phyloP scores from a whole-genome alignment of 805 yeast genomes.

The Candida ascalaphidarum region DNA sequence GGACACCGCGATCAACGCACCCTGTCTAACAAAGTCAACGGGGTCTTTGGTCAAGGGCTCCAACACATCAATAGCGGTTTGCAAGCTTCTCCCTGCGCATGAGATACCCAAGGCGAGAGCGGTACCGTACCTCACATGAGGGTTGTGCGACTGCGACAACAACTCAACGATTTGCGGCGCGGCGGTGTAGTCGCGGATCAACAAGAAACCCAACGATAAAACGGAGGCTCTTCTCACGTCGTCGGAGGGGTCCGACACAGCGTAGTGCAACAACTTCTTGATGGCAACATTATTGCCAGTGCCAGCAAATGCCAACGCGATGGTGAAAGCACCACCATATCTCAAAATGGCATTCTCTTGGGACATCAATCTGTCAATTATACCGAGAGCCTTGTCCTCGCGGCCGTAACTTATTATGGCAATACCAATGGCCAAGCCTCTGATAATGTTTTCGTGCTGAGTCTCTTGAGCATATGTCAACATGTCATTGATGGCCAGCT shows the following conservation, averaged over 20 bases:
- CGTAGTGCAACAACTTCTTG: conserved; percentile 77
- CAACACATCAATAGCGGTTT: conserved; percentile 83
- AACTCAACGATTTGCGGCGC: conserved; percentile 94
- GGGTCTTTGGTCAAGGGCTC: conserved; percentile 91
- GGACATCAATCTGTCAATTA: conserved; percentile 55
- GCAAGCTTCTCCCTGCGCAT: conserved; percentile 89
- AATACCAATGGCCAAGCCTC: conserved; percentile 87
- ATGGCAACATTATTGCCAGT: conserved; percentile 88
- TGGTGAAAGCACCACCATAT: conserved; percentile 92
- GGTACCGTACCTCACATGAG: conserved; percentile 97
- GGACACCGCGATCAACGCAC: conserved; percentile 86
- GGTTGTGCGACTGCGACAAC: conserved; percentile 89
- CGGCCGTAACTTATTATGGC: conserved; percentile 81
- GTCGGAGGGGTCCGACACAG: conserved; percentile 94
- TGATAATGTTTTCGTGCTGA: conserved; percentile 88
- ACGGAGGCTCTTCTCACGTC: conserved; percentile 97
- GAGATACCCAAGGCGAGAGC: conserved; percentile 96
- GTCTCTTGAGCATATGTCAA: conserved; percentile 88
- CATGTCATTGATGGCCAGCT: conserved; percentile 68
- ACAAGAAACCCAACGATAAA: conserved; percentile 80
- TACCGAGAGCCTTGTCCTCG: conserved; percentile 69
- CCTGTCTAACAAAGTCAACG: conserved; percentile 96
- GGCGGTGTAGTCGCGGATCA: conserved; percentile 83
- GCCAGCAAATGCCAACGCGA: conserved; percentile 95
- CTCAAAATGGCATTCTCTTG: conserved; percentile 81